Evolutionary conservation across 2,329 filamentous ascomycete species (phyloP).

Genomic region (Cyanodermella asteris): DNA sequence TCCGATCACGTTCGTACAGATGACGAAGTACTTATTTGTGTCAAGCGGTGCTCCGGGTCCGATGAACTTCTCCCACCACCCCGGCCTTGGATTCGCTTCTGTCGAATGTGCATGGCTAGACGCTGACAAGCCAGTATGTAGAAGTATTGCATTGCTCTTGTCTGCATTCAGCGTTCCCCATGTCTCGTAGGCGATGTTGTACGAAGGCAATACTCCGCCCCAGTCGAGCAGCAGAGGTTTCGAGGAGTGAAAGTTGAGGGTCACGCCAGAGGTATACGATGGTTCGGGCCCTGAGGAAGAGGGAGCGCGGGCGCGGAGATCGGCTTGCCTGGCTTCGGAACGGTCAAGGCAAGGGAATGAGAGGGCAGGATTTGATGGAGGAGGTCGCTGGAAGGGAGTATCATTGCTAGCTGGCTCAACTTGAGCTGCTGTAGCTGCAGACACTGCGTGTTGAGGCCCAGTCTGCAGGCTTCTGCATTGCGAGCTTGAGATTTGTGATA

Average conservation of each 20-base stretch:
- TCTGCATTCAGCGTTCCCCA: slow-evolving; percentile 68
- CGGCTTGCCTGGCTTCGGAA: slow-evolving; percentile 55
- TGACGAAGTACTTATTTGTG: slow-evolving; percentile 75
- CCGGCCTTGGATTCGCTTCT: slow-evolving; percentile 61
- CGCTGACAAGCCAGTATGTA: slow-evolving; percentile 90
- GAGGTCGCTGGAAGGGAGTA: slow-evolving; percentile 10
- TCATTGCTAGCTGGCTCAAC: slow-evolving; percentile 10
- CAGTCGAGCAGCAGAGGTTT: slow-evolving; percentile 72
- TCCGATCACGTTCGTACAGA: slow-evolving; percentile 92
- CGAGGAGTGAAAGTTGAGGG: slow-evolving; percentile 51
- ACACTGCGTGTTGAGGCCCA: no score
- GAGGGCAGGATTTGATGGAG: slow-evolving; percentile 57
- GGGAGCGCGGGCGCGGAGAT: slow-evolving; percentile 43
- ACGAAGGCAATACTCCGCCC: slow-evolving; percentile 77
- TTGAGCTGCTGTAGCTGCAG: no score
- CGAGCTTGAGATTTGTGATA: no score
- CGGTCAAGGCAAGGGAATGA: slow-evolving; percentile 80
- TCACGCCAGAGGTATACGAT: slow-evolving; percentile 78
- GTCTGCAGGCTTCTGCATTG: no score
- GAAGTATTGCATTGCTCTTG: slow-evolving; percentile 68
- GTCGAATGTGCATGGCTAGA: slow-evolving; percentile 93
- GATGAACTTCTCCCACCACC: slow-evolving; percentile 99
- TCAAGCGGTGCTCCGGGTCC: slow-evolving; percentile 68
- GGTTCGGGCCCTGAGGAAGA: slow-evolving; percentile 68
- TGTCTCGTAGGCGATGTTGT: slow-evolving; percentile 78